Evolutionary conservation across 495 filamentous ascomycete species (phyloP).

Genomic region (Platismatia glauca): DNA sequence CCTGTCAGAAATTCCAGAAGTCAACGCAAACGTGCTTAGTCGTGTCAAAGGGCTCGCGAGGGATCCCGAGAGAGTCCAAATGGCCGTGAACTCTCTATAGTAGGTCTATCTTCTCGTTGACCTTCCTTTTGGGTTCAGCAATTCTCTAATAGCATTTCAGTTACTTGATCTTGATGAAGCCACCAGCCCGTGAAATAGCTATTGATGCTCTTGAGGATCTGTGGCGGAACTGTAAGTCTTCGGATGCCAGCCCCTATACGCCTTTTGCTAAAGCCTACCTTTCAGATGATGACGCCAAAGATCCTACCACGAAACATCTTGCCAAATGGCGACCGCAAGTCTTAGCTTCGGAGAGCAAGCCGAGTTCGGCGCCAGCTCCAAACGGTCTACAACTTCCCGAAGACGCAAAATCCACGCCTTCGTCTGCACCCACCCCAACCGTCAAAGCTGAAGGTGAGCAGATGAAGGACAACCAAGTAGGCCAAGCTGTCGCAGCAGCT

Average conservation of each 20-base stretch:
- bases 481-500: conserved; percentile 20
- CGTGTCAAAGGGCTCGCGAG: conserved; percentile 71
- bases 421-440: conserved; percentile 6
- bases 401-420: conserved; percentile 4
- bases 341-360: conserved; percentile 21
- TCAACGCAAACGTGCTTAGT: conserved; percentile 59
- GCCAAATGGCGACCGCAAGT: conserved; percentile 42
- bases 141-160: conserved; percentile 38
- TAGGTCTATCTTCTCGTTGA: conserved; percentile 30
- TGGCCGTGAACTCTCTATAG: conserved; percentile 54
- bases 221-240: conserved; percentile 64
- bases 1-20: conserved; percentile 79
- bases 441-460: conserved; percentile 6
- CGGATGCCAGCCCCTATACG: not conserved
- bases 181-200: conserved; percentile 71
- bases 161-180: conserved; percentile 78
- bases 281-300: conserved; percentile 40
- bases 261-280: conserved; percentile 8
- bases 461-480: conserved; percentile 13
- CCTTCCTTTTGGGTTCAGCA: conserved; percentile 15
- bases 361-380: not conserved
- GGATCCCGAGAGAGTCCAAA: conserved; percentile 70
- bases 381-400: conserved; percentile 4
- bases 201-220: conserved; percentile 78
- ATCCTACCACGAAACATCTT: conserved; percentile 37